These are phyloP conservation scores for Pythium coloratum DNA, from an alignment of 352 stramenopile genomes.

Conservation along the genomic window DNA sequence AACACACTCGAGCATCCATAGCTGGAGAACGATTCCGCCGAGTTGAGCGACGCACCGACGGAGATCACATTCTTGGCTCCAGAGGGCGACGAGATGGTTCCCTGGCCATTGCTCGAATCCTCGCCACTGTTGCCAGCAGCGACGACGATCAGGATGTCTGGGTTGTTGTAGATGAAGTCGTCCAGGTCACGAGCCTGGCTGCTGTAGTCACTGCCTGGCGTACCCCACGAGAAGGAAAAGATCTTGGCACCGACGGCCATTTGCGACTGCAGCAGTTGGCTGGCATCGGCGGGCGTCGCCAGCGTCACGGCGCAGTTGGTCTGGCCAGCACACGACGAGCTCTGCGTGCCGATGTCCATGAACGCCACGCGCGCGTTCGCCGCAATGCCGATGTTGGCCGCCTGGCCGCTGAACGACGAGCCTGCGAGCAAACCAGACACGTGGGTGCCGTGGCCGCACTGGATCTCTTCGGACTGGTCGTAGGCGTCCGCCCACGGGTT, in stretches of 20 bases:
- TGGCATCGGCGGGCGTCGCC: constrained; percentile 59
- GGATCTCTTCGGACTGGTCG: constrained; percentile 66
- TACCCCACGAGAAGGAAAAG: constrained; percentile 87
- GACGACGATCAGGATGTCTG: constrained; percentile 82
- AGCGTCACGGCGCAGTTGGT: constrained; percentile 55
- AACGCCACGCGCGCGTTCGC: constrained; percentile 85
- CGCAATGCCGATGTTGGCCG: constrained; percentile 69
- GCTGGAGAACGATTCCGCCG: constrained; percentile 46
- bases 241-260: constrained; percentile 71
- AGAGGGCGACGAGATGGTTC: constrained; percentile 81
- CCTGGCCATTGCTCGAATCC: constrained; percentile 39
- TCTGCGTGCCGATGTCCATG: constrained; percentile 86
- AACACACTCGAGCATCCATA: constrained; percentile 59
- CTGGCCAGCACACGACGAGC: constrained; percentile 42
- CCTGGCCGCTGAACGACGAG: constrained; percentile 61
- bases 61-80: constrained; percentile 86
- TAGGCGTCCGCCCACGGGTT: constrained; percentile 67
- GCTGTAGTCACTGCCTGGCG: constrained; percentile 74
- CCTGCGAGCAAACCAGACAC: constrained; percentile 80
- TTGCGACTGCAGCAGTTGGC: constrained; percentile 63
- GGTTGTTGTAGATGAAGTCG: constrained; percentile 83
- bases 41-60: constrained; percentile 75
- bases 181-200: constrained; percentile 76
- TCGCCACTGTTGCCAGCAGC: constrained; percentile 90
- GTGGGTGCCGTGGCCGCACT: constrained; percentile 88